Percentiles rank a stretch among this genome's conserved stretches.
Evolutionary conservation across 768 basidiomycete species (phyloP).

Genomic region (Lanmaoa rubissima): DNA sequence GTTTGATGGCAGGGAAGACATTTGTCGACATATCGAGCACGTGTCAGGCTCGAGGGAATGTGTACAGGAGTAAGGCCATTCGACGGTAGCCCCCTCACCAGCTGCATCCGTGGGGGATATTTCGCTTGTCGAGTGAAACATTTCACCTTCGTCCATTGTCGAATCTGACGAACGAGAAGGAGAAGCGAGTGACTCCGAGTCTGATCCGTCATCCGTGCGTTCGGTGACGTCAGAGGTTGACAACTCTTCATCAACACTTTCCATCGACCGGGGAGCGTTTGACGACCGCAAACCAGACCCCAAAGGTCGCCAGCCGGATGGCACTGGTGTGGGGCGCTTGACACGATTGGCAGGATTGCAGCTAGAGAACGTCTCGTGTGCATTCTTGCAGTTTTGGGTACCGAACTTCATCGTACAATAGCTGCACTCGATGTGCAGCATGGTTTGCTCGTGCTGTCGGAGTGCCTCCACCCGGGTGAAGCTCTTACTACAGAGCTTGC

Average conservation of each 20-base stretch:
- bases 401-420: background rate
- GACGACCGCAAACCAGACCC: background rate
- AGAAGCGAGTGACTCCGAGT: background rate
- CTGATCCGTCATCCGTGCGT: background rate
- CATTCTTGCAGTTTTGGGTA: background rate
- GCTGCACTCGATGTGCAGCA: slow-evolving; percentile 3
- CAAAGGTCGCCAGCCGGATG: background rate
- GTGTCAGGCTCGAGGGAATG: background rate
- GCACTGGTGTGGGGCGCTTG: background rate
- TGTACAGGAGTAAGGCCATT: background rate
- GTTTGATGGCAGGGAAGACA: background rate
- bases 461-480: background rate
- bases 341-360: background rate
- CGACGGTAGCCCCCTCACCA: background rate
- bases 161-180: slow-evolving; percentile 6
- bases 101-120: background rate
- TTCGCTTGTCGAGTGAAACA: slow-evolving; percentile 2
- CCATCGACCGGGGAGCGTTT: background rate
- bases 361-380: slow-evolving; percentile 8
- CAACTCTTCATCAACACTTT: background rate
- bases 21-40: slow-evolving; percentile 11
- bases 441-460: background rate
- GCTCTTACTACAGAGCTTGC: background rate
- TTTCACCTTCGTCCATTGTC: slow-evolving; percentile 5
- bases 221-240: background rate